These are phyloP conservation scores for Cyberlindnera mrakii DNA, from an alignment of 805 yeast species.

Conservation along the genomic window DNA sequence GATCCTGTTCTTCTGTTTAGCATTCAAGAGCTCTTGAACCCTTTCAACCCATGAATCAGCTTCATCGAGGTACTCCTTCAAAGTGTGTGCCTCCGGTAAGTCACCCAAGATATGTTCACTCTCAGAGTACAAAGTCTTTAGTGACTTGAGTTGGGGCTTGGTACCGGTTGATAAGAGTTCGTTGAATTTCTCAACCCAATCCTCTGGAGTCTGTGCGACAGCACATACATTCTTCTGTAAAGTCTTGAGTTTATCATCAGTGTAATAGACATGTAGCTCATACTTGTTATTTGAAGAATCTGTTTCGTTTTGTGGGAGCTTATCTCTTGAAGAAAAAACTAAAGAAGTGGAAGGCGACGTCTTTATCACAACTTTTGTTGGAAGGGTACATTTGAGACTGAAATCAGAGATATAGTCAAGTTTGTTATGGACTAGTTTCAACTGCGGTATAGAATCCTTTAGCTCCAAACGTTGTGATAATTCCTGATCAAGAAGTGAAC, in stretches of 20 bases:
- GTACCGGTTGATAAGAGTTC: conserved; percentile 32
- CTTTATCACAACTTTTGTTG: conserved; percentile 44
- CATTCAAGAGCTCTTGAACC: conserved; percentile 42
- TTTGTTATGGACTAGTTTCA: conserved; percentile 29
- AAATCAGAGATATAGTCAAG: conserved; percentile 49
- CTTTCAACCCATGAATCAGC: conserved; percentile 49
- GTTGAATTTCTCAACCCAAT: conserved; percentile 47
- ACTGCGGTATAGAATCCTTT: conserved; percentile 24
- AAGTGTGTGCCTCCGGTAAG: conserved; percentile 29
- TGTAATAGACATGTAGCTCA: conserved; percentile 40
- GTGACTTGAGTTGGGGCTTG: conserved; percentile 40
- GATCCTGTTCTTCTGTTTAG: conserved; percentile 37
- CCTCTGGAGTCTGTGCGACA: conserved; percentile 39
- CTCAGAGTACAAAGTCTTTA: conserved; percentile 41
- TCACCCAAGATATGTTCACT: conserved; percentile 47
- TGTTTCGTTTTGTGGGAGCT: not conserved
- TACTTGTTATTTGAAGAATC: conserved; percentile 22
- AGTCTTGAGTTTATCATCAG: conserved; percentile 46
- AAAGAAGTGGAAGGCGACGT: conserved; percentile 27
- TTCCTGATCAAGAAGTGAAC: conserved; percentile 35
- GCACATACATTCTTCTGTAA: conserved; percentile 31
- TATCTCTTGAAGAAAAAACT: conserved; percentile 8
- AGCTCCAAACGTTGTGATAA: conserved; percentile 34
- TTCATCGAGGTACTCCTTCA: conserved; percentile 36
- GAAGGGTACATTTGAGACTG: conserved; percentile 42